Evolutionary conservation across 2,329 filamentous ascomycete genomes (phyloP).

Genomic region (Chaetomiaceae sp.): DNA sequence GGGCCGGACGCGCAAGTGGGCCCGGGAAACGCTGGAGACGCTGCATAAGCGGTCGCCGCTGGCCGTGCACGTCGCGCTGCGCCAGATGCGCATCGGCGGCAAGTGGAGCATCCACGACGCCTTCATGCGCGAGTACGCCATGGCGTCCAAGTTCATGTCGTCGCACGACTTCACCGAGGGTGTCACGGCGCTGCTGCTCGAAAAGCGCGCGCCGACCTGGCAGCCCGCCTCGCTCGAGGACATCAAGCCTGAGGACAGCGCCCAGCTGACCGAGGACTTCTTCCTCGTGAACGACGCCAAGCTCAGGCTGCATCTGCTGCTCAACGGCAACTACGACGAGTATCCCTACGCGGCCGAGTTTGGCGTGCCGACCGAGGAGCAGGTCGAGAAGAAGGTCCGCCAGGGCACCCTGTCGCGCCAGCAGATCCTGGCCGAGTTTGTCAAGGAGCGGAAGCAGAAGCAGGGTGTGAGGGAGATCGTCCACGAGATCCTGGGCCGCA

Average conservation of each 20-base stretch:
- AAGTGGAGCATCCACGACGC: constrained; percentile 77
- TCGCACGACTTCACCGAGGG: constrained; percentile 89
- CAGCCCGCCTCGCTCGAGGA: constrained; percentile 65
- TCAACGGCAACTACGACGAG: constrained; percentile 54
- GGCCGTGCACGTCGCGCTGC: constrained; percentile 74
- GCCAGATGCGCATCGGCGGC: constrained; percentile 70
- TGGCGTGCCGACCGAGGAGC: constrained; percentile 66
- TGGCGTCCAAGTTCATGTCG: constrained; percentile 82
- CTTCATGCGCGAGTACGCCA: constrained; percentile 78
- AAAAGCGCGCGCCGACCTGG: constrained; percentile 67
- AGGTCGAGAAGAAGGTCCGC: constrained; percentile 44
- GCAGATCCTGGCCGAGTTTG: constrained; percentile 58
- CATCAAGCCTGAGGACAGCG: constrained; percentile 45
- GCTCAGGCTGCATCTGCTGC: constrained; percentile 54
- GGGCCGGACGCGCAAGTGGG: constrained; percentile 63
- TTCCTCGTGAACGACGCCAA: constrained; percentile 59
- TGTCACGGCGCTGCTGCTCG: constrained; percentile 72
- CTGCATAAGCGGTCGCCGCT: constrained; percentile 78
- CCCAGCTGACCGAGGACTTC: constrained; percentile 44
- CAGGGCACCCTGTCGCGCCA: constrained; percentile 37
- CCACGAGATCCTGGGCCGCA: constrained; percentile 59
- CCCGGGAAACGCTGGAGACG: constrained; percentile 66
- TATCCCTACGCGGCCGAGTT: constrained; percentile 70
- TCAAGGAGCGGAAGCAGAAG: constrained; percentile 54
- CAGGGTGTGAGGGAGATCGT: constrained; percentile 65